A percentile compares a stretch with the other conserved stretches of the same genome.
These are phyloP conservation scores for Sphaerulina populicola DNA, from an alignment of 2,329 filamentous ascomycete genomes.

Conservation along the genomic window DNA sequence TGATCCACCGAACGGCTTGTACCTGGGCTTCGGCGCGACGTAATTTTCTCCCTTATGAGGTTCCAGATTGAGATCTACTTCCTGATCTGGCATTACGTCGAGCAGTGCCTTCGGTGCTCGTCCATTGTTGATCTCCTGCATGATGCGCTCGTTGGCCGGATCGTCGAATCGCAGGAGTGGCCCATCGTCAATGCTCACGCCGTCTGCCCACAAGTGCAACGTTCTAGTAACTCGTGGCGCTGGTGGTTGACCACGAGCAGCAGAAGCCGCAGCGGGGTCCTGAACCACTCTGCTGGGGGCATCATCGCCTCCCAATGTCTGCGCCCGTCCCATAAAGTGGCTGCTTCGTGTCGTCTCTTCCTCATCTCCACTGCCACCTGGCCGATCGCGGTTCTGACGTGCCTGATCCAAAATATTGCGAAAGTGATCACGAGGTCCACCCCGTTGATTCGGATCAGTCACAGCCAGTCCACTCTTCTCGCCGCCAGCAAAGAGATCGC, in stretches of 20 bases:
- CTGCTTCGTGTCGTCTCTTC: conserved; percentile 28
- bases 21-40: conserved; percentile 62
- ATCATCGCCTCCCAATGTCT: conserved; percentile 71
- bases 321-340: conserved; percentile 60
- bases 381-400: conserved; percentile 50
- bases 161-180: conserved; percentile 71
- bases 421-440: conserved; percentile 38
- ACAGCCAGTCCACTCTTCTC: conserved; percentile 72
- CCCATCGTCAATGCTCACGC: conserved; percentile 78
- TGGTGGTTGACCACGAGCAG: conserved; percentile 34
- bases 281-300: conserved; percentile 60
- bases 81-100: conserved; percentile 65
- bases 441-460: conserved; percentile 51
- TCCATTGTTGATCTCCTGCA: conserved; percentile 68
- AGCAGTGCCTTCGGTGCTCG: conserved; percentile 70
- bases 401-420: conserved; percentile 44
- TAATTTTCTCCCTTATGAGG: conserved; percentile 69
- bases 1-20: conserved; percentile 64
- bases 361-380: conserved; percentile 43
- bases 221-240: conserved; percentile 53
- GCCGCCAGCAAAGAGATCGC: conserved; percentile 71
- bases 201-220: conserved; percentile 73
- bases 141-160: conserved; percentile 60
- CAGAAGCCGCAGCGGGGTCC: conserved; percentile 44
- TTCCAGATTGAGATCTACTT: conserved; percentile 67